Percentiles rank a stretch among this genome's conserved stretches.
Evolutionary conservation across 768 basidiomycete genomes (phyloP).

Genomic region (Harrya chromipes): DNA sequence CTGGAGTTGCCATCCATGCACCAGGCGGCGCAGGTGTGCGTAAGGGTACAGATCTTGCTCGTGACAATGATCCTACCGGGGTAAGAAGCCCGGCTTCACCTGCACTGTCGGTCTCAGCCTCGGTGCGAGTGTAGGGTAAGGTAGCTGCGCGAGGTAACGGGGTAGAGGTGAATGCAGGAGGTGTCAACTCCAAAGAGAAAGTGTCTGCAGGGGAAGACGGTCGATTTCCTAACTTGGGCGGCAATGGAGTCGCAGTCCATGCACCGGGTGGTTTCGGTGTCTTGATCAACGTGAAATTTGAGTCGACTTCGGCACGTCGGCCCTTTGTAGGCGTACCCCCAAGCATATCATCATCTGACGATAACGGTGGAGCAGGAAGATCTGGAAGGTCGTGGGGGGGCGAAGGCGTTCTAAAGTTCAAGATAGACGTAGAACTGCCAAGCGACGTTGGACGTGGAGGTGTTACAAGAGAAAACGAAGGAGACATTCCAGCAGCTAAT

Average conservation of each 20-base stretch:
- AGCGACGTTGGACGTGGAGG: constrained; percentile 46
- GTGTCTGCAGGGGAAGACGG: constrained; percentile 14
- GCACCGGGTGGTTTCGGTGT: constrained; percentile 48
- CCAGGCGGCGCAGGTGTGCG: constrained; percentile 71
- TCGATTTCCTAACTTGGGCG: constrained; percentile 14
- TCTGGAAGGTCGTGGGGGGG: constrained; percentile 62
- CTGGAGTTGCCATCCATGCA: constrained; percentile 62
- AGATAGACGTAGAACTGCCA: constrained; percentile 32
- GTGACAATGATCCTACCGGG: constrained; percentile 47
- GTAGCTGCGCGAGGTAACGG: constrained; percentile 19
- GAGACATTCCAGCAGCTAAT: constrained; percentile 3
- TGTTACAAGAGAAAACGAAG: constrained; percentile 37
- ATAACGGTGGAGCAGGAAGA: constrained; percentile 63
- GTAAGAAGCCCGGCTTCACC: constrained; percentile 36
- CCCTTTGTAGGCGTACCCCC: constrained; percentile 22
- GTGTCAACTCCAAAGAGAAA: constrained; percentile 26
- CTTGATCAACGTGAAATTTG: constrained; percentile 36
- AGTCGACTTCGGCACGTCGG: constrained; percentile 12
- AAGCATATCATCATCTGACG: constrained; percentile 45
- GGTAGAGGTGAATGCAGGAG: constrained; percentile 25
- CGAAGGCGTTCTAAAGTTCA: constrained; percentile 60
- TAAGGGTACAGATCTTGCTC: constrained; percentile 42
- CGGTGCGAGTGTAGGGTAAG: constrained; percentile 14
- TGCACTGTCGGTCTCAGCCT: constrained; percentile 12
- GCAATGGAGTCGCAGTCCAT: constrained; percentile 41